Percentiles rank a stretch among this genome's conserved stretches.
Conservation (phyloP, 2,329 filamentous ascomycete species). For the Allantophomopsis lycopodina region DNA sequence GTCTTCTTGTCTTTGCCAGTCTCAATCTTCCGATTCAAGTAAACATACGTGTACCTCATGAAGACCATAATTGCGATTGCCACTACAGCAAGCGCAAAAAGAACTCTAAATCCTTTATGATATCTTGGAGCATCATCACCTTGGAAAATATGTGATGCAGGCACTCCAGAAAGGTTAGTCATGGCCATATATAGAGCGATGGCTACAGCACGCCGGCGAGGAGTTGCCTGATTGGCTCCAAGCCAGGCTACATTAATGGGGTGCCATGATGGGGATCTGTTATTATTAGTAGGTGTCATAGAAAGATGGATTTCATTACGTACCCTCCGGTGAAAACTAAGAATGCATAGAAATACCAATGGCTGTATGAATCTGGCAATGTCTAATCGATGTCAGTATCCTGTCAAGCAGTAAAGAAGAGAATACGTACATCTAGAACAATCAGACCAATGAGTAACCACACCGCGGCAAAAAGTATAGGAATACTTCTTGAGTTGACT, state of each 20-base stretch:
- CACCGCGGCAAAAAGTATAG: slow-evolving; percentile 33
- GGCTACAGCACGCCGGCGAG: slow-evolving; percentile 47
- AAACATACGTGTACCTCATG: too few relatives aligned
- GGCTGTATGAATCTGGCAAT: slow-evolving; percentile 11
- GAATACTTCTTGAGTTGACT: slow-evolving; percentile 33
- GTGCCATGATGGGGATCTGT: slow-evolving; percentile 19
- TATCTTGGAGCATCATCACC: slow-evolving; percentile 35
- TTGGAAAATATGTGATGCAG: slow-evolving; percentile 22
- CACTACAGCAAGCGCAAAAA: slow-evolving; percentile 30
- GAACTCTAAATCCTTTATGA: slow-evolving; percentile 35
- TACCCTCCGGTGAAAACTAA: background rate
- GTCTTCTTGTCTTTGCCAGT: too few relatives aligned
- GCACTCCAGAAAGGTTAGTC: slow-evolving; percentile 28
- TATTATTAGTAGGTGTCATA: too few relatives aligned
- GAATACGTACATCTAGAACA: slow-evolving; percentile 21
- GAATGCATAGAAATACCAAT: background rate
- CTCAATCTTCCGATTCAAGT: too few relatives aligned
- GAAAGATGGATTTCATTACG: too few relatives aligned
- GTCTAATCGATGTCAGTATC: slow-evolving; percentile 19
- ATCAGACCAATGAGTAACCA: slow-evolving; percentile 48
- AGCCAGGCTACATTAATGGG: slow-evolving; percentile 34
- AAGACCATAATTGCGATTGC: slow-evolving; percentile 10
- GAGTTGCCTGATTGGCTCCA: slow-evolving; percentile 43
- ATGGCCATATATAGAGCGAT: slow-evolving; percentile 50
- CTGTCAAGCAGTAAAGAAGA: slow-evolving; percentile 18